Evolutionary conservation across 78 protist genomes (phyloP).

Genomic region (Polysphondylium violaceum): DNA sequence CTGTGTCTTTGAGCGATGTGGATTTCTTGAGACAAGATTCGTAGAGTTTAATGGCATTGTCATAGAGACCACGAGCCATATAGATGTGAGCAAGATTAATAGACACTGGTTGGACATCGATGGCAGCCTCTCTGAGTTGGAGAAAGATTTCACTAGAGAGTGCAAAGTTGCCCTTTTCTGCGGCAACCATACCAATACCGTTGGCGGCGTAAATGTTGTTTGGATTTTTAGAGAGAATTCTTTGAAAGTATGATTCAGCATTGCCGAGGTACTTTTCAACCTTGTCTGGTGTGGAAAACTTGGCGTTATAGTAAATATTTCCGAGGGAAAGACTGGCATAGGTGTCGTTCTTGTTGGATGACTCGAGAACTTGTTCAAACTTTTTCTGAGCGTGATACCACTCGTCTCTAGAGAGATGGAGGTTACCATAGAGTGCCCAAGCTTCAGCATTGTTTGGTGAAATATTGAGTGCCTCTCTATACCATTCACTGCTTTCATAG

Average conservation of each 20-base stretch:
- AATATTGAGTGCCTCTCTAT: constrained; percentile 50
- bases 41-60: constrained; percentile 74
- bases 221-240: constrained; percentile 45
- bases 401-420: constrained; percentile 74
- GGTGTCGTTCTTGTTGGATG: constrained; percentile 61
- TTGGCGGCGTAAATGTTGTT: constrained; percentile 87
- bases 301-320: constrained; percentile 61
- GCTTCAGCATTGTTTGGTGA: constrained; percentile 59
- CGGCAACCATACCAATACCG: constrained; percentile 87
- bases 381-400: constrained; percentile 83
- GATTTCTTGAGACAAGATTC: constrained; percentile 79
- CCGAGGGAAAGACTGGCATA: constrained; percentile 77
- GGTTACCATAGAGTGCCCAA: constrained; percentile 64
- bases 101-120: constrained; percentile 26
- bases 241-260: constrained; percentile 59
- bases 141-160: constrained; percentile 79
- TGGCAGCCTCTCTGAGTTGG: constrained; percentile 67
- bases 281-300: constrained; percentile 28
- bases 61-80: constrained; percentile 23
- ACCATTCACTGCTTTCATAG: constrained; percentile 81
- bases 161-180: constrained; percentile 51
- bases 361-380: constrained; percentile 72
- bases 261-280: constrained; percentile 40
- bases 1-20: constrained; percentile 32
- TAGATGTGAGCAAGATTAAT: constrained; percentile 60